These are phyloP conservation scores for Chernovozyma aurita DNA, from an alignment of 1,139 yeast genomes.

Conservation along the genomic window DNA sequence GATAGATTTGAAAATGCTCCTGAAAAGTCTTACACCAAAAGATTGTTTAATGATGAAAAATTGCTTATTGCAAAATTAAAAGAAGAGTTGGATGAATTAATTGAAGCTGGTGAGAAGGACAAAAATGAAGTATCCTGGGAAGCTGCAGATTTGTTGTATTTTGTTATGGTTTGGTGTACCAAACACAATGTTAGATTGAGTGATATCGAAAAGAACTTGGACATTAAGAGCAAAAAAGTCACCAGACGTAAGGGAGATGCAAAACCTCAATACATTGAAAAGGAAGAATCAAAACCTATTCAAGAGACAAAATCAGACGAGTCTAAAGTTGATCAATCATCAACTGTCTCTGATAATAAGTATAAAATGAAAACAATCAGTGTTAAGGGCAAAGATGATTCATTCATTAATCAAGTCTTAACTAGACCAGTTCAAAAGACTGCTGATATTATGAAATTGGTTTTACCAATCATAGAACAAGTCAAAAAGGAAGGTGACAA, in stretches of 20 bases:
- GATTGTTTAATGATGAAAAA: conserved; percentile 74
- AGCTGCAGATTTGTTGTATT: conserved; percentile 91
- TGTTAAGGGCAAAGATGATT: conserved; percentile 37
- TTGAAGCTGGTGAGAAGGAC: conserved; percentile 60
- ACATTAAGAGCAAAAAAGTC: conserved; percentile 77
- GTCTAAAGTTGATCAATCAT: conserved; percentile 9
- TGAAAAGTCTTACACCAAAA: conserved; percentile 85
- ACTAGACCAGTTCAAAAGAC: conserved; percentile 91
- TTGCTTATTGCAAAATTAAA: conserved; percentile 80
- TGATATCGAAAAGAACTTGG: conserved; percentile 82
- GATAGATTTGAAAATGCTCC: conserved; percentile 64
- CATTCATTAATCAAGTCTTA: conserved; percentile 52
- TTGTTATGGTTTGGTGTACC: conserved; percentile 82
- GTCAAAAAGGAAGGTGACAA: conserved; percentile 78
- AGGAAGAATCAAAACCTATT: conserved; percentile 14
- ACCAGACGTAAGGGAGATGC: conserved; percentile 97
- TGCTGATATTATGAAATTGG: conserved; percentile 85
- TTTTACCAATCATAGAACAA: conserved; percentile 78
- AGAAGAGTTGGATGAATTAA: conserved; percentile 95
- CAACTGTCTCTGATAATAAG: conserved; percentile 15
- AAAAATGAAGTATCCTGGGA: conserved; percentile 84
- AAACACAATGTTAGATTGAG: conserved; percentile 73
- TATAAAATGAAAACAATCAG: conserved; percentile 64
- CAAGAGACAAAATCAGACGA: conserved; percentile 4
- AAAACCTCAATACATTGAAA: conserved; percentile 60